Base-by-base conservation (phyloP, 2,329 filamentous ascomycete genomes). In the Cladophialophora immunda region DNA sequence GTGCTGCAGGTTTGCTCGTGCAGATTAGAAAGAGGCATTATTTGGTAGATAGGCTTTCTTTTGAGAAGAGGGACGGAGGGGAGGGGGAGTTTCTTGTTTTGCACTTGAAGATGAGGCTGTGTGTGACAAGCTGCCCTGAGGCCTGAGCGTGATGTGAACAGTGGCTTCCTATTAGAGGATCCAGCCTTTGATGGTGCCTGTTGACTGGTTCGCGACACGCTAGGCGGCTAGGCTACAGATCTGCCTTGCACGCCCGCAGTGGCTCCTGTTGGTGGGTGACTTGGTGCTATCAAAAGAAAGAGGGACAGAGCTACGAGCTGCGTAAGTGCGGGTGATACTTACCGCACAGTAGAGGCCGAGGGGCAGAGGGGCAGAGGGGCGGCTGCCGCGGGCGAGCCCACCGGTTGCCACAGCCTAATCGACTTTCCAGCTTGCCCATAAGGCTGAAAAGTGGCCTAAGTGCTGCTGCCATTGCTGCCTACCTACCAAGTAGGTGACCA, bases 91-190 rank as follows among this genome's bases (percentile, higher is more conserved):
- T 50, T 50, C 11, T 36, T 27, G 38, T 25, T 22, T 53, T 61
- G 25, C 58, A 38, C 19, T 61, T 38, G 5, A 61, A 61, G 47
- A 41, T 68, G 59, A 68, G 67, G 67, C 67, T 68, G 67, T 57
- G 67, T 68, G 66, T 66, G 64, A 68, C 67, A 58, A 61, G 47
- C 11, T 45, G 34, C 53, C 53, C 27, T 32, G 53, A 55, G 41
- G 47, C 58, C 58, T 54, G 47, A 36, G 25, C n/a, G 57, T 45
- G 57, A 34, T 34, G 27, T 59, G 38, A 50, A 50, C 2, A 32
- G 15, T 25, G 30, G n/a, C 29, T 17, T 30, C 57, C 57, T 41
- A 45, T 50, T 27, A 34, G 45, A 50, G 19, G 45, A 50, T 25
- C 45, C 45, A 15, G 27, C 11, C 17, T 19, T 45, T n/a, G 17